Base-by-base conservation (phyloP, 306 rosid species). In the Vigna angularis region DNA sequence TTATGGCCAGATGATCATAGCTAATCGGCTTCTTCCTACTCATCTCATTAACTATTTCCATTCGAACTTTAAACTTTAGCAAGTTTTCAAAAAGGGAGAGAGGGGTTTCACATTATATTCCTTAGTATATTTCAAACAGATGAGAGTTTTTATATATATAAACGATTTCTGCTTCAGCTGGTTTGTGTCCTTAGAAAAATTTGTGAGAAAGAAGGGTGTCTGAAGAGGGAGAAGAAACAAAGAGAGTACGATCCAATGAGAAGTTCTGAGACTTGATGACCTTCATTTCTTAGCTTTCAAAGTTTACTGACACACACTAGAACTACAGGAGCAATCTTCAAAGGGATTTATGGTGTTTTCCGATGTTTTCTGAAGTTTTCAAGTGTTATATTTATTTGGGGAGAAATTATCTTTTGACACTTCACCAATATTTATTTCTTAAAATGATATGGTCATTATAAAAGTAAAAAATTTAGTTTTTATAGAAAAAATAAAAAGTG, bases 181-280 rank as follows among this genome's bases (percentile, higher is more conserved):
- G 42, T 18, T 52, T 40, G 22, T 58, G 48, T 32, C 65, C 18
- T 76, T 9, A 40, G 66, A 76, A 62, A 71, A 22, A 44, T 59
- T 14, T 0, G 36, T 12, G 20, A 49, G 38, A 63, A 59, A 7
- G 56, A 47, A 24, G 49, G 30, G 70, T 4, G 13, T 59, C 32
- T 67, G 36, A 24, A 57, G 67, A 48, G 14, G 16, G 65, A 56
- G 58, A 78, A 73, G 52, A 64, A 76, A 65, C 17, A 26, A 7
- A 68, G 69, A 44, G 73, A 51, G 88, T 80, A 89, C 79, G 76
- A 74, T 52, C 77, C 81, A 85, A 89, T 83, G 66, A 67, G 68
- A 82, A 59, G 52, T 34, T 76, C 36, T 81, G 72, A 68, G 81
- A 36, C 40, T 55, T 72, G n/a, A 79, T 80, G 62, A 80, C 62